phyloP scores from a whole-genome alignment of 2,329 filamentous ascomycete species.

The Raffaelea albimanens region DNA sequence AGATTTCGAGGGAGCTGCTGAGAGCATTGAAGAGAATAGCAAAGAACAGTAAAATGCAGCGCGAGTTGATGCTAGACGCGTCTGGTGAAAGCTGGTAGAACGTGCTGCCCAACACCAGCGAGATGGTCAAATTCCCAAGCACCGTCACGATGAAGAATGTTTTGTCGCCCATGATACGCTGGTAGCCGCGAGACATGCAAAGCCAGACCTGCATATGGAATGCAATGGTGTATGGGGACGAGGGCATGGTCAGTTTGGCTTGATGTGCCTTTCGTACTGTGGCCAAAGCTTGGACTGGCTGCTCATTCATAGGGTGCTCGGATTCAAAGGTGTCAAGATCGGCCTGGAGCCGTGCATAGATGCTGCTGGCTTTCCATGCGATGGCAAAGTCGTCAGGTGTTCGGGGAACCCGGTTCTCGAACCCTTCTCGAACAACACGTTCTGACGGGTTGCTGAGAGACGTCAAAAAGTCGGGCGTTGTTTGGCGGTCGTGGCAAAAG shows the following conservation, averaged over 20 bases:
- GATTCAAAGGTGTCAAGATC: conserved; percentile 47
- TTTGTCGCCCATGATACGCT: conserved; percentile 65
- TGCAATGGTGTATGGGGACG: conserved; percentile 75
- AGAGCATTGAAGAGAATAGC: conserved; percentile 82
- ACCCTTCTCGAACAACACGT: conserved; percentile 56
- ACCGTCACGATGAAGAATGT: conserved; percentile 60
- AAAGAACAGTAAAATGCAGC: conserved; percentile 77
- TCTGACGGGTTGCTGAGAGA: conserved; percentile 66
- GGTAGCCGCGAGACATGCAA: conserved; percentile 72
- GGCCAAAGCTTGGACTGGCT: conserved; percentile 45
- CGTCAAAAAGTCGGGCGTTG: conserved; percentile 70
- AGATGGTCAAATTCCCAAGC: conserved; percentile 57
- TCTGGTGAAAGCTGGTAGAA: conserved; percentile 7
- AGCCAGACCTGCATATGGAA: conserved; percentile 65
- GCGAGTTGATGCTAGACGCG: conserved; percentile 38
- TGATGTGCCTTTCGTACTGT: conserved; percentile 42
- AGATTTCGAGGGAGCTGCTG: conserved; percentile 69
- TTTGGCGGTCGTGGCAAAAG: conserved; percentile 45
- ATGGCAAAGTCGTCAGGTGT: conserved; percentile 52
- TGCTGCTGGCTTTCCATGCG: conserved; percentile 45
- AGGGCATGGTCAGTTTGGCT: conserved; percentile 55
- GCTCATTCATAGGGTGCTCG: conserved; percentile 42
- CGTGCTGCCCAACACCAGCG: conserved; percentile 8
- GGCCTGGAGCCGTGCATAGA: conserved; percentile 37
- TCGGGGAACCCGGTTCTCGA: conserved; percentile 44